Evolutionary conservation across 345 rosid genomes (phyloP).

Genomic region (Triadica sebifera): DNA sequence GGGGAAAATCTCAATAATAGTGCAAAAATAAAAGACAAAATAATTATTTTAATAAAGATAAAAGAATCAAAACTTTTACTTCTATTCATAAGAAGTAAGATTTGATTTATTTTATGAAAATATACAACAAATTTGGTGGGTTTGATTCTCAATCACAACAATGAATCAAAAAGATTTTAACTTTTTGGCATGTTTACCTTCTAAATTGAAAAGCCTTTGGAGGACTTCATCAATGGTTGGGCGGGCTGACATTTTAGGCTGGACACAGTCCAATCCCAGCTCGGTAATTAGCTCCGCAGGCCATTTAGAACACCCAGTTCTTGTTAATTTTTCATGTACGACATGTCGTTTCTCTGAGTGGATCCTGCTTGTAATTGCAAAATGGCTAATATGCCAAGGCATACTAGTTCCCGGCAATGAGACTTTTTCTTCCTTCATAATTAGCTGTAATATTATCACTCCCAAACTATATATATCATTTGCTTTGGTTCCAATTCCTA

Average conservation of each 20-base stretch:
- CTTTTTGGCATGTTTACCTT: background rate
- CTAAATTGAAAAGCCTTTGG: background rate
- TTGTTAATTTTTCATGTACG: background rate
- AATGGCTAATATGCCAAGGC: background rate
- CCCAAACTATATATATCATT: slow-evolving; percentile 12
- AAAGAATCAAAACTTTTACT: no score
- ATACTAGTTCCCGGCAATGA: background rate
- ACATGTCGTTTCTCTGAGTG: background rate
- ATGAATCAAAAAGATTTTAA: no score
- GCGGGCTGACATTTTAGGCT: background rate
- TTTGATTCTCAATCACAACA: no score
- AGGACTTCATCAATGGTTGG: slow-evolving; percentile 8
- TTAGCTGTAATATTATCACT: slow-evolving; percentile 11
- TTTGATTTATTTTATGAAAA: no score
- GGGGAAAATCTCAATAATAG: no score
- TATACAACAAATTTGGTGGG: no score
- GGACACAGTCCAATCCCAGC: slow-evolving; percentile 4
- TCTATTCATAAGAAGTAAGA: no score
- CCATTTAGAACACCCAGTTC: background rate
- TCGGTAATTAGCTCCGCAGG: background rate
- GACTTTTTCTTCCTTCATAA: slow-evolving; percentile 2
- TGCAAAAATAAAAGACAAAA: no score
- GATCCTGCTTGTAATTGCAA: background rate
- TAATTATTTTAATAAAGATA: no score
- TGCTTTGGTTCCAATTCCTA: background rate